Evolutionary conservation across 805 yeast genomes (phyloP).

Genomic region (Zygosaccharomyces kombuchaensis): DNA sequence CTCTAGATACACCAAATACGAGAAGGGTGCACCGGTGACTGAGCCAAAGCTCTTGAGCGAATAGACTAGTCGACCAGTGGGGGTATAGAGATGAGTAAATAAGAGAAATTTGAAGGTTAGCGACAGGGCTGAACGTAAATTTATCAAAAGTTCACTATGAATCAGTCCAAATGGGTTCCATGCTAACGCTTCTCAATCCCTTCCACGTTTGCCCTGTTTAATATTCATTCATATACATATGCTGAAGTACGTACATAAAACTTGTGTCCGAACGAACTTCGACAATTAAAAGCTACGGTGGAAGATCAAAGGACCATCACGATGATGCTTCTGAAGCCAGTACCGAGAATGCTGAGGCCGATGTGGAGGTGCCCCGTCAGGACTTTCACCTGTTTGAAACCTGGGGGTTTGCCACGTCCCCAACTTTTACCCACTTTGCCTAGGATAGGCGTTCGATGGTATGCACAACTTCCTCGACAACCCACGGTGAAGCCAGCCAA

Average conservation of each 20-base stretch:
- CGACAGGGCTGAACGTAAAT: background rate
- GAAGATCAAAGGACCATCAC: background rate
- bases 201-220: background rate
- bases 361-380: background rate
- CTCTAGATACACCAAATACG: constrained; percentile 65
- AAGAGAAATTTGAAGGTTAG: background rate
- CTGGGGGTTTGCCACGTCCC: background rate
- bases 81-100: constrained; percentile 2
- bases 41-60: constrained; percentile 37
- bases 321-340: constrained; percentile 1
- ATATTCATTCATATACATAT: constrained; percentile 7
- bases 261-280: constrained; percentile 1
- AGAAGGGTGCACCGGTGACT: constrained; percentile 53
- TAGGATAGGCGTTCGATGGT: constrained; percentile 4
- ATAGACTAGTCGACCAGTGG: constrained; percentile 8
- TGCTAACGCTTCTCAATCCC: background rate
- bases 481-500: background rate
- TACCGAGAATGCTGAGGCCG: constrained; percentile 5
- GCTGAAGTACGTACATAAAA: constrained; percentile 5
- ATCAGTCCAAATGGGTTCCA: background rate
- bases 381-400: background rate
- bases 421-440: constrained; percentile 1
- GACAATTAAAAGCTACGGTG: background rate
- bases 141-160: background rate
- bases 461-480: constrained; percentile 1